Evolutionary conservation across 2,329 filamentous ascomycete species (phyloP).

Genomic region (Thermoascus crustaceus): DNA sequence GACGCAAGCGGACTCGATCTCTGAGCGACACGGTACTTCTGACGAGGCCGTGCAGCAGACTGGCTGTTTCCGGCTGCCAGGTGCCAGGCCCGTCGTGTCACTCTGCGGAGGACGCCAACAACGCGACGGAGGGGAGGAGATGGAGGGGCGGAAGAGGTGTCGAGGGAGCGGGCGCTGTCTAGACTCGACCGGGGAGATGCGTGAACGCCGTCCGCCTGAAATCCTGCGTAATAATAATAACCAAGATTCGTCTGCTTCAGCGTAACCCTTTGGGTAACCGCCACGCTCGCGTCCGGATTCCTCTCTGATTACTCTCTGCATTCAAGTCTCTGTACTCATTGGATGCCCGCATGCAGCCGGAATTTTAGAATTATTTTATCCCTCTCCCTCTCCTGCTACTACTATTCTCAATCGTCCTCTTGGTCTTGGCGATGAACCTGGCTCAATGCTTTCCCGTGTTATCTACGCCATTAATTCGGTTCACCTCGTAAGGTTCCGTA

Average conservation of each 20-base stretch:
- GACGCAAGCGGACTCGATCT: constrained; percentile 9
- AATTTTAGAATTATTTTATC: no score
- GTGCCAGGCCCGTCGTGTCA: not conserved
- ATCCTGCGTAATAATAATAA: not conserved
- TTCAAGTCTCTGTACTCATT: not conserved
- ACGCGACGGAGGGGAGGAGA: constrained; percentile 5
- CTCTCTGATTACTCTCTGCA: constrained; percentile 1
- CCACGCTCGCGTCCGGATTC: constrained; percentile 1
- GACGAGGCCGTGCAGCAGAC: not conserved
- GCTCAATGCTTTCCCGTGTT: no score
- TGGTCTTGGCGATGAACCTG: no score
- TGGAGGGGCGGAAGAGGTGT: constrained; percentile 6
- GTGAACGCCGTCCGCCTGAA: not conserved
- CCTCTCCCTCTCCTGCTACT: no score
- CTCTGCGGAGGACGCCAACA: not conserved
- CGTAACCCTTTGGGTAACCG: not conserved
- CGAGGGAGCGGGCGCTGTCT: no score
- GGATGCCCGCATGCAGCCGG: not conserved
- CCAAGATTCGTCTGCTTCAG: not conserved
- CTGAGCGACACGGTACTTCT: no score
- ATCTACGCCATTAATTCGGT: no score
- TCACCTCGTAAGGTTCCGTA: no score
- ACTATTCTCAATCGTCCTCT: no score
- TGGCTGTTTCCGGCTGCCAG: not conserved
- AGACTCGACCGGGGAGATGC: not conserved